A percentile compares a stretch with the other conserved stretches of the same genome.
Conservation (phyloP, 129 eudicot species). For the Helianthus annuus region HanXRQr2.0-SUNRISE NC_035438.2:24929525-24930024, state of each 20-base stretch:
- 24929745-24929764: neutral
- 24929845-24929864: no score
- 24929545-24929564: constrained; percentile 1
- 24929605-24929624: constrained; percentile 9
- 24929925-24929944: no score
- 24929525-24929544: constrained; percentile 8
- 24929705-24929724: neutral
- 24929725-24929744: neutral
- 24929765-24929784: neutral
- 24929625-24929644: constrained; percentile 2
- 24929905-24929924: no score
- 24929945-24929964: no score
- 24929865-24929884: no score
- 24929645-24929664: neutral
- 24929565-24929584: constrained; percentile 4
- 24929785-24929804: no score
- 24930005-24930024: no score
- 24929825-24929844: no score
- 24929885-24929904: no score
- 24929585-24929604: neutral
- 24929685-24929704: neutral
- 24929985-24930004: no score
- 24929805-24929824: no score
- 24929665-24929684: neutral
- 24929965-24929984: no score